Evolutionary conservation across 83 land plant species (phyloP).

Genomic region (Picea mariana): DNA sequence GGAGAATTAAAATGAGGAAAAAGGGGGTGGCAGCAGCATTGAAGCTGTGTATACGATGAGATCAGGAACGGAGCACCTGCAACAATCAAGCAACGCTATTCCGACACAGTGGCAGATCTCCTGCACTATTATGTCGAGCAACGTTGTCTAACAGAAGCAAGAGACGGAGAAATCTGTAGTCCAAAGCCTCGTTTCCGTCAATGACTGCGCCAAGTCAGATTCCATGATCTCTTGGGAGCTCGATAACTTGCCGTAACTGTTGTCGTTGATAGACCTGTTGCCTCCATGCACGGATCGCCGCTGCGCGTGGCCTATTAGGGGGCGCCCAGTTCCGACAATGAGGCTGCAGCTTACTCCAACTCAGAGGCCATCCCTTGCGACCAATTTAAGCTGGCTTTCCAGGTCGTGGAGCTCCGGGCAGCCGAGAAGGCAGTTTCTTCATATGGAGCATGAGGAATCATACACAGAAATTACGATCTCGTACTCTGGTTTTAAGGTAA

Average conservation of each 20-base stretch:
- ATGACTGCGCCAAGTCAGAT: neutral
- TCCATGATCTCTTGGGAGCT: too few species aligned
- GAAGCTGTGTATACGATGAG: neutral
- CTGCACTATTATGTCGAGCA: neutral
- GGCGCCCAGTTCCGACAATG: conserved; percentile 69
- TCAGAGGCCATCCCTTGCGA: conserved; percentile 74
- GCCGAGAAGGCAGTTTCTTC: conserved; percentile 73
- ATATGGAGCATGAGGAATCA: conserved; percentile 71
- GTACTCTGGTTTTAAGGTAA: conserved; percentile 40
- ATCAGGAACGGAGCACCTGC: neutral
- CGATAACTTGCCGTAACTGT: neutral
- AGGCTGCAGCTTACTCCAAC: conserved; percentile 67
- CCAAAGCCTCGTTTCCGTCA: neutral
- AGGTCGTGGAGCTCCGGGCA: conserved; percentile 69
- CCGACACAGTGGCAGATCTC: conserved; percentile 7
- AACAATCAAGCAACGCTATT: neutral
- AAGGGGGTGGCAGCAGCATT: neutral
- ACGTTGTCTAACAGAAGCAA: neutral
- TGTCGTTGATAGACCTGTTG: conserved; percentile 20
- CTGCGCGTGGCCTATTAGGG: conserved; percentile 79
- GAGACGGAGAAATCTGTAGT: neutral
- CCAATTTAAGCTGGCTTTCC: conserved; percentile 44
- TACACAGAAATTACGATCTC: conserved; percentile 78
- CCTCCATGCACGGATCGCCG: conserved; percentile 67
- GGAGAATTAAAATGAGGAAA: too few species aligned